These are phyloP conservation scores for Candida sanyaensis DNA, from an alignment of 1,139 yeast species.

Conservation along the genomic window DNA sequence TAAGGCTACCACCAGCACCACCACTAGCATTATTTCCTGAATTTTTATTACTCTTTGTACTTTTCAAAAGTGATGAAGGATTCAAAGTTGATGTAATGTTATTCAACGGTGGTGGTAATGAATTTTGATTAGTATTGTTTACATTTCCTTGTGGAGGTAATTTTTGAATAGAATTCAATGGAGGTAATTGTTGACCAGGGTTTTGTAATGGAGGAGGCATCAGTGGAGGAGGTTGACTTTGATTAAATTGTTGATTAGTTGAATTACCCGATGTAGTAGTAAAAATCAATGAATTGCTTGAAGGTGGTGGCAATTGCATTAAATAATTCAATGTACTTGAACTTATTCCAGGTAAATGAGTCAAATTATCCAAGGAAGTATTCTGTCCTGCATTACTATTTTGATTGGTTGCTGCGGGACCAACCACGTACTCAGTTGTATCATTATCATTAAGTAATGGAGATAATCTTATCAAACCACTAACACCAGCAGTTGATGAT, in stretches of 20 bases:
- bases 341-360: slow-evolving; percentile 19
- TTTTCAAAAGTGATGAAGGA: slow-evolving; percentile 26
- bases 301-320: slow-evolving; percentile 5
- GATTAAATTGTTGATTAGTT: slow-evolving; percentile 1
- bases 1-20: background rate
- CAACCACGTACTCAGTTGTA: slow-evolving; percentile 19
- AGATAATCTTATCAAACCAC: slow-evolving; percentile 32
- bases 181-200: slow-evolving; percentile 37
- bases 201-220: slow-evolving; percentile 30
- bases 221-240: slow-evolving; percentile 8
- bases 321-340: slow-evolving; percentile 2
- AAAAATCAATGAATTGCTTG: background rate
- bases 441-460: slow-evolving; percentile 39
- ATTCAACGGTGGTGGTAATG: slow-evolving; percentile 18
- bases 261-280: background rate
- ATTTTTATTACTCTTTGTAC: slow-evolving; percentile 12
- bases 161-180: slow-evolving; percentile 39
- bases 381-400: background rate
- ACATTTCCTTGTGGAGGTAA: slow-evolving; percentile 19
- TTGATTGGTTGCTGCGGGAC: background rate
- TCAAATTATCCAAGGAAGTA: slow-evolving; percentile 19
- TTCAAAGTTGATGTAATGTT: slow-evolving; percentile 23
- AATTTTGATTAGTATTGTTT: slow-evolving; percentile 1
- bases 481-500: slow-evolving; percentile 11
- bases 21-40: slow-evolving; percentile 10